Evolutionary conservation across 2,329 filamentous ascomycete species (phyloP), one percentile per base, ranked within the genome.

Genomic region (Pezicula carpinea): DNA sequence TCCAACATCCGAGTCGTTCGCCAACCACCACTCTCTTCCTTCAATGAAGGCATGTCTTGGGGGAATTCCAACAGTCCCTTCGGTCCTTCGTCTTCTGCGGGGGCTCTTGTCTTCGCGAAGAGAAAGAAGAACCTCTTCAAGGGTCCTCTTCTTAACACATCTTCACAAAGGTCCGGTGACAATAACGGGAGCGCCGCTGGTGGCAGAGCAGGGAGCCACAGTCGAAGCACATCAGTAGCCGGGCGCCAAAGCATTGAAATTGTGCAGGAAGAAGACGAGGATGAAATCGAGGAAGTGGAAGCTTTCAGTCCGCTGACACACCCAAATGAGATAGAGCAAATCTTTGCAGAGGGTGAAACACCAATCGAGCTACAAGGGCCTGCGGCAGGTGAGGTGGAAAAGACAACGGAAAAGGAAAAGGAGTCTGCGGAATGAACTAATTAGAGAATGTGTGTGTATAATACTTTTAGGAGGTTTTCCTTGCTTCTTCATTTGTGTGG

Each of bases 1-100:
- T 87, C 83, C 43, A 95, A 91, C 55, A 87, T 96, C 50, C 84
- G 92, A 3, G 74, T 96, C 11, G 88, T 92, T 1, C 81, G 90
- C 23, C 82, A 75, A 13, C 65, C 73, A 0, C 72, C 77, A 2
- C 68, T 77, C 0, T 61, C 68, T 29, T 60, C 75, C 8, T 83
- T 80, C 57, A 81, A 81, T 51, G 81, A 85, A 59, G 74, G 72
- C 14, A 75, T 80, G 68, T 75, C 77, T 1, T 65, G 67, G 18
- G 64, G 62, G 17, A 66, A 64, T 31, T 72, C 71, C 5, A 71
- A 73, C 26, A 29, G 5, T 11, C 26, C 26, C 0, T 81, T 76
- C 5, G 76, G 77, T 1, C 82, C 76, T 19, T 83, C 82, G 1
- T 79, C 80, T 47, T 72, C 71, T 3, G 75, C 76, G 0, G 82